Evolutionary conservation across 805 yeast genomes (phyloP).

Genomic region (Diddensiella santjacobensis): DNA sequence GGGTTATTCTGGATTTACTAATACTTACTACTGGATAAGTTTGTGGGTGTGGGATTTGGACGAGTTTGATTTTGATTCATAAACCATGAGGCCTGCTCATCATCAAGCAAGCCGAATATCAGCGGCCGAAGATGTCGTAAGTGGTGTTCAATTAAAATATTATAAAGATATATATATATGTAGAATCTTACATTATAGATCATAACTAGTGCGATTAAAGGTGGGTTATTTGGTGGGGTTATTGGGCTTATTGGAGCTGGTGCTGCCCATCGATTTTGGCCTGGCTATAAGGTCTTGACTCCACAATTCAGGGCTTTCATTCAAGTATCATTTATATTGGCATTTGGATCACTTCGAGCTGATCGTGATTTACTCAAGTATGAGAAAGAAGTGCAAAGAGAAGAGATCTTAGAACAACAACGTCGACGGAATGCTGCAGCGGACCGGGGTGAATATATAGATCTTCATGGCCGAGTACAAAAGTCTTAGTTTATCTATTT

Average conservation of each 20-base stretch:
- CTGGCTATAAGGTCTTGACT: slow-evolving; percentile 20
- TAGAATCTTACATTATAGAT: slow-evolving; percentile 16
- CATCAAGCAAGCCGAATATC: slow-evolving; percentile 24
- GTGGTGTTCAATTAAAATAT: slow-evolving; percentile 5
- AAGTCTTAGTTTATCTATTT: background rate
- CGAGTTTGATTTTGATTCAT: background rate
- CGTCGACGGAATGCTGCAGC: slow-evolving; percentile 19
- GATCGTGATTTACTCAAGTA: slow-evolving; percentile 20
- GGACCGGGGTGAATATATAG: slow-evolving; percentile 21
- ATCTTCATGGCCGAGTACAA: slow-evolving; percentile 13
- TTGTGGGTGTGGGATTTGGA: no score
- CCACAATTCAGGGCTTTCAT: slow-evolving; percentile 23
- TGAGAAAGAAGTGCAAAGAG: slow-evolving; percentile 18
- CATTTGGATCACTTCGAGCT: slow-evolving; percentile 18
- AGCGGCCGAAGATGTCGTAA: slow-evolving; percentile 25
- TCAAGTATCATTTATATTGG: slow-evolving; percentile 21
- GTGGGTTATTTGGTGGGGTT: slow-evolving; percentile 22
- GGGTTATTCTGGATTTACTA: no score
- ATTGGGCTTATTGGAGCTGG: slow-evolving; percentile 19
- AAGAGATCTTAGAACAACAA: slow-evolving; percentile 18
- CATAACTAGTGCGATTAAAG: slow-evolving; percentile 17
- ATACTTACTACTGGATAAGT: no score
- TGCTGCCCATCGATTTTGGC: slow-evolving; percentile 20
- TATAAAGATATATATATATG: background rate
- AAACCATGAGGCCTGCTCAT: slow-evolving; percentile 25